phyloP scores from a whole-genome alignment of 1,139 yeast genomes.

The Hanseniaspora gamundiae region DNA sequence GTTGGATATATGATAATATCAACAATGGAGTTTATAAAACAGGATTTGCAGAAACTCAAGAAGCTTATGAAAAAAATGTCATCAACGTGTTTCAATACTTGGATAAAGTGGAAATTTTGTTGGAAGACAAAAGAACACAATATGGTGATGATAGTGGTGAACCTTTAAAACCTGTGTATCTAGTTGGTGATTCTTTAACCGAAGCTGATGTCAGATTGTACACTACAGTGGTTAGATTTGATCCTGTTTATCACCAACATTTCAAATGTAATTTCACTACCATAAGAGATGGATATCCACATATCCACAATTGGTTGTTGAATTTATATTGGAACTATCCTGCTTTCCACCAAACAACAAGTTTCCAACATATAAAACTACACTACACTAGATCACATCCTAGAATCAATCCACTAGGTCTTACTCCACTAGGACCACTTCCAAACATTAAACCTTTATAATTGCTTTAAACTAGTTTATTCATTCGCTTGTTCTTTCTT shows the following conservation, averaged over 20 bases:
- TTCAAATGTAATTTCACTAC: conserved; percentile 83
- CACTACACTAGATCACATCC: conserved; percentile 82
- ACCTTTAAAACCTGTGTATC: conserved; percentile 26
- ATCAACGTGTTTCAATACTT: conserved; percentile 51
- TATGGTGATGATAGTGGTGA: conserved; percentile 21
- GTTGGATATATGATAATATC: conserved; percentile 76
- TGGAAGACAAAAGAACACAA: conserved; percentile 34
- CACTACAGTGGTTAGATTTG: conserved; percentile 78
- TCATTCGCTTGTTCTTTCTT: not conserved
- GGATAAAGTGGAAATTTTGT: conserved; percentile 61
- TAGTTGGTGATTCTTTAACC: conserved; percentile 58
- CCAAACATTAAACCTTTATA: conserved; percentile 47
- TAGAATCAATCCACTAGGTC: conserved; percentile 66
- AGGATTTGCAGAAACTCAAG: conserved; percentile 81
- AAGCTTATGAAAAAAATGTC: conserved; percentile 68
- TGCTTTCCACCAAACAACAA: conserved; percentile 67
- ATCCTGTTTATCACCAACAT: conserved; percentile 85
- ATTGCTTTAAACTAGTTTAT: no score
- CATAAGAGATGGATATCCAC: conserved; percentile 73
- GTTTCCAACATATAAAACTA: conserved; percentile 78
- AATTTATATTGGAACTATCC: conserved; percentile 76
- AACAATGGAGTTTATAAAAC: conserved; percentile 92
- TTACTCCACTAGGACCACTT: conserved; percentile 83
- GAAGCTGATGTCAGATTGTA: conserved; percentile 84
- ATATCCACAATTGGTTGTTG: conserved; percentile 66